Base-by-base conservation (phyloP, 2,329 filamentous ascomycete species). In the Paracorniculantispora psalliotae region DNA sequence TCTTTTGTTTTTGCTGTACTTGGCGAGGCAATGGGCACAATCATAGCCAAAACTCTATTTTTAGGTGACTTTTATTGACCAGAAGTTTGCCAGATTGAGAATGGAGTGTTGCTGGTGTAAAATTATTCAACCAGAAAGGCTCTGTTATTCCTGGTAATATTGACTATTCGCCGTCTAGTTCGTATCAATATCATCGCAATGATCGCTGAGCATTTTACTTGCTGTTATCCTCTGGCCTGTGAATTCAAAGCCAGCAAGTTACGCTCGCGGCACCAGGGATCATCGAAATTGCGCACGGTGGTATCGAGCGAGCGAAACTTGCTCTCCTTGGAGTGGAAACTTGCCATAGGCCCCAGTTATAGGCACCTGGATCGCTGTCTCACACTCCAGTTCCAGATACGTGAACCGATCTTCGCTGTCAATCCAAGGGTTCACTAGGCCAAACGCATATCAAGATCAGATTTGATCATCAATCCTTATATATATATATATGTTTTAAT, bases 401-500 rank as follows among this genome's bases (percentile, higher is more conserved):
- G 9, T 9, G n/a, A 10, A n/a, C 15, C n/a, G 56, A 59, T 59
- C 48, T 28, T 47, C 48, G 21, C 56, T 30, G 41, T 37, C 41
- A 25, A 26, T 51, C 30, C 19, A 50, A n/a, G n/a, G n/a, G n/a
- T n/a, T n/a, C n/a, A n/a, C n/a, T n/a, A n/a, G n/a, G n/a, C n/a
- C n/a, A n/a, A n/a, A n/a, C n/a, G n/a, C n/a, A n/a, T n/a, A n/a
- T n/a, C n/a, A n/a, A n/a, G n/a, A n/a, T 48, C 33, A 9, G 30
- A 39, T 28, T 48, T 48, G 8, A 26, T 56, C 53, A 57, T 50
- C 51, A 43, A 15, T 25, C 25, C 47, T 43, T 50, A 41, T 50
- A 43, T 50, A 57, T 56, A n/a, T n/a, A n/a, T n/a, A n/a, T n/a
- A n/a, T 23, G 9, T 57, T 37, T 10, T 43, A 57, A 43, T 50